phyloP scores from a whole-genome alignment of 1,284 basidiomycete species.

The Malassezia obtusa region DNA sequence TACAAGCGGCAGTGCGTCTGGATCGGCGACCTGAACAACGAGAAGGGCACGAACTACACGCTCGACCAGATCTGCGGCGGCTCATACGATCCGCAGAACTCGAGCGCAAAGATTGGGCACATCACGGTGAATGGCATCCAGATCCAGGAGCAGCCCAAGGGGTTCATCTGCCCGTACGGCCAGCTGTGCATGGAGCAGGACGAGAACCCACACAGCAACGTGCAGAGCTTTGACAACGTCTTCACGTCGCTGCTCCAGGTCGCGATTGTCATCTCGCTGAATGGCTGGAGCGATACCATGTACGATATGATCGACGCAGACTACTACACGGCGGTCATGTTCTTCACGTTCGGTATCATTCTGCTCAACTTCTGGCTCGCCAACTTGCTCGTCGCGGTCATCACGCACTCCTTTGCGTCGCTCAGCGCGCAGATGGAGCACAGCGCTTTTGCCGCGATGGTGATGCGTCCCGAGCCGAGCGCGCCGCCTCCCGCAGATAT shows the following conservation, averaged over 20 bases:
- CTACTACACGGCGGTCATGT: constrained; percentile 74
- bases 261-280: constrained; percentile 64
- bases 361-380: constrained; percentile 55
- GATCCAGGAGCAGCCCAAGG: constrained; percentile 22
- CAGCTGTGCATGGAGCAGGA: constrained; percentile 42
- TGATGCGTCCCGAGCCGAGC: not conserved
- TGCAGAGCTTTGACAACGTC: constrained; percentile 83
- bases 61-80: constrained; percentile 41
- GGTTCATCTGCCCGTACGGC: constrained; percentile 44
- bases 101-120: constrained; percentile 17
- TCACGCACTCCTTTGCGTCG: constrained; percentile 84
- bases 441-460: constrained; percentile 69
- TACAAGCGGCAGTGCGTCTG: constrained; percentile 44
- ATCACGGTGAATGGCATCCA: not conserved
- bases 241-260: constrained; percentile 74
- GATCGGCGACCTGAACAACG: constrained; percentile 30
- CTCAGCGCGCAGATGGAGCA: constrained; percentile 79
- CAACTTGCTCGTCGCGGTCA: constrained; percentile 90
- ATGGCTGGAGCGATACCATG: constrained; percentile 59
- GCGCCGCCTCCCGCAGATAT: too few relatives aligned
- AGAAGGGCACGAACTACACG: constrained; percentile 31
- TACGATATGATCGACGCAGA: constrained; percentile 85
- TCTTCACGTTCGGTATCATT: constrained; percentile 65
- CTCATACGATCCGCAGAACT: constrained; percentile 18
- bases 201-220: constrained; percentile 60